Evolutionary conservation across 1,284 basidiomycete species (phyloP).

Genomic region (Cutaneotrichosporon sp.): DNA sequence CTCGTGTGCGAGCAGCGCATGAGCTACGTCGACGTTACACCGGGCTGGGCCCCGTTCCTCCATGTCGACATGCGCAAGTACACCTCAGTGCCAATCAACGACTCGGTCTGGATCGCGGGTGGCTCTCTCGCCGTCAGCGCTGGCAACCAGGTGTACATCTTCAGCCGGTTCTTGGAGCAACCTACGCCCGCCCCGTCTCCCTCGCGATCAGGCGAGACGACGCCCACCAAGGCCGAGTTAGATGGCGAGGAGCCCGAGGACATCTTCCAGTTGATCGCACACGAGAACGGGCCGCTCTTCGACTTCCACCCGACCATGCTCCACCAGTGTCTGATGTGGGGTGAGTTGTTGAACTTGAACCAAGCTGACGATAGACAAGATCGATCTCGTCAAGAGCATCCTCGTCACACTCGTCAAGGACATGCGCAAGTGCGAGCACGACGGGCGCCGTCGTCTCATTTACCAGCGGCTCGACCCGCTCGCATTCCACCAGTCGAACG

Average conservation of each 20-base stretch:
- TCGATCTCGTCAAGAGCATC: slow-evolving; percentile 77
- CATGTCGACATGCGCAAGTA: slow-evolving; percentile 71
- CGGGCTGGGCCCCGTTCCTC: slow-evolving; percentile 75
- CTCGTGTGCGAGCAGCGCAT: slow-evolving; percentile 84
- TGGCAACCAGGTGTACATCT: slow-evolving; percentile 76
- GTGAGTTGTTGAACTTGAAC: slow-evolving; percentile 57
- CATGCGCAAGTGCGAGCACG: slow-evolving; percentile 39
- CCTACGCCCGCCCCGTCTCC: slow-evolving; percentile 45
- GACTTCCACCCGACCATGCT: slow-evolving; percentile 91
- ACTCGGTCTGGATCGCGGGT: slow-evolving; percentile 82
- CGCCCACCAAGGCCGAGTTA: slow-evolving; percentile 37
- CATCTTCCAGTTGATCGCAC: slow-evolving; percentile 77
- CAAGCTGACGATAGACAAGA: slow-evolving; percentile 62
- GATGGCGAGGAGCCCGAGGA: slow-evolving; percentile 51
- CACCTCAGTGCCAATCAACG: slow-evolving; percentile 73
- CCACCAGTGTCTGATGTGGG: slow-evolving; percentile 87
- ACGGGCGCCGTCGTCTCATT: slow-evolving; percentile 34
- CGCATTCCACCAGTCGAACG: slow-evolving; percentile 33
- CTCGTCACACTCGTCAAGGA: slow-evolving; percentile 65
- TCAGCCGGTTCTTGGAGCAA: slow-evolving; percentile 47
- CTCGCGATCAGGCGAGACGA: slow-evolving; percentile 33
- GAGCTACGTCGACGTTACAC: slow-evolving; percentile 80
- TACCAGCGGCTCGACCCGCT: slow-evolving; percentile 43
- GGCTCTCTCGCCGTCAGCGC: slow-evolving; percentile 68
- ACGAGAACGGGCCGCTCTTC: slow-evolving; percentile 76